A percentile compares a stretch with the other conserved stretches of the same genome.
Conservation (phyloP, 116 monocot genomes). For the Posidonia oceanica region DNA sequence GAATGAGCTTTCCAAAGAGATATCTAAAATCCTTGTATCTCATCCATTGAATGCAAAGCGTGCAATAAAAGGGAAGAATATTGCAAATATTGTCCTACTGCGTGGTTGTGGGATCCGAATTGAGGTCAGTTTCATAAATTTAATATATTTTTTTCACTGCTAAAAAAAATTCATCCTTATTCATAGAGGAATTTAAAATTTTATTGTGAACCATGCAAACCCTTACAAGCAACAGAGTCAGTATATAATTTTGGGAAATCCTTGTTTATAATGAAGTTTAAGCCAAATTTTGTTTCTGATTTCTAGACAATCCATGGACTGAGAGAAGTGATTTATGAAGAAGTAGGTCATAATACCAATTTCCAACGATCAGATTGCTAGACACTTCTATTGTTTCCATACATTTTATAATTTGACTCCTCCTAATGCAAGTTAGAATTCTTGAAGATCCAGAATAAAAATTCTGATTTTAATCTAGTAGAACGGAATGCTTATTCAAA, state of each 20-base stretch:
- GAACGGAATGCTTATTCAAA: too few species aligned
- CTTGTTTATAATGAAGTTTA: neutral
- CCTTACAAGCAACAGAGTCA: neutral
- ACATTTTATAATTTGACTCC: too few species aligned
- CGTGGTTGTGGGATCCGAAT: conserved; percentile 97
- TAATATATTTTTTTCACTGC: neutral
- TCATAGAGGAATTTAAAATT: neutral
- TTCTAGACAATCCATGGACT: too few species aligned
- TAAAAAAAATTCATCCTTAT: neutral
- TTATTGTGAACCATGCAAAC: neutral
- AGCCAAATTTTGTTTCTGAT: too few species aligned
- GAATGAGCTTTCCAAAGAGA: conserved; percentile 84
- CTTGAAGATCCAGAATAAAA: too few species aligned
- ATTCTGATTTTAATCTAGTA: too few species aligned
- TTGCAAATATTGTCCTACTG: conserved; percentile 92
- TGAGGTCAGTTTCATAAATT: conserved; percentile 41
- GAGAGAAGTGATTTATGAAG: too few species aligned
- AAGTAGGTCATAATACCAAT: too few species aligned
- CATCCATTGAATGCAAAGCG: conserved; percentile 83
- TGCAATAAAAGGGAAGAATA: conserved; percentile 61
- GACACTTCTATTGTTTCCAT: too few species aligned
- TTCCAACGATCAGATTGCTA: too few species aligned
- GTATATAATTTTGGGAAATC: neutral
- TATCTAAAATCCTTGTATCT: conserved; percentile 61
- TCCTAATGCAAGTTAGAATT: too few species aligned